Evolutionary conservation across 208 protist species (phyloP).

Genomic region (Trypanosoma cruzi): DNA sequence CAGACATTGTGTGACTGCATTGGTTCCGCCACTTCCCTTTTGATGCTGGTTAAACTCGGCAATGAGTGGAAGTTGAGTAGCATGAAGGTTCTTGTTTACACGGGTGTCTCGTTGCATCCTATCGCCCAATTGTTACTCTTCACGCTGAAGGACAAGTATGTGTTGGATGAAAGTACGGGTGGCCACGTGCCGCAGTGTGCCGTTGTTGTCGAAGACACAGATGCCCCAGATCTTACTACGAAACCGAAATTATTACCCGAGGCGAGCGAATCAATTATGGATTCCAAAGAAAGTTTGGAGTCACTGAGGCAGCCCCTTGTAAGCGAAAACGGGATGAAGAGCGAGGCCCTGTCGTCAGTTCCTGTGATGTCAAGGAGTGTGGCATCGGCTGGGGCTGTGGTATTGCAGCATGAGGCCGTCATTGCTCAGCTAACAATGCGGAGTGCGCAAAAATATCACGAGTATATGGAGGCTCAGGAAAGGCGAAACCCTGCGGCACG

Average conservation of each 20-base stretch:
- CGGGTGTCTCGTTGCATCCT: slow-evolving; percentile 34
- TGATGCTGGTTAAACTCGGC: slow-evolving; percentile 37
- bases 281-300: neutral
- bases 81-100: slow-evolving; percentile 34
- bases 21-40: slow-evolving; percentile 38
- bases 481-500: neutral
- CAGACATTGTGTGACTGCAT: slow-evolving; percentile 60
- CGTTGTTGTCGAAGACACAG: neutral
- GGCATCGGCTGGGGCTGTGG: neutral
- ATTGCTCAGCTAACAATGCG: neutral
- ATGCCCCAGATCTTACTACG: neutral
- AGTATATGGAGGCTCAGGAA: slow-evolving; percentile 5
- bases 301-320: neutral
- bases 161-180: slow-evolving; percentile 15
- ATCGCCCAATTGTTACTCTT: slow-evolving; percentile 25
- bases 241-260: neutral
- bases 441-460: neutral
- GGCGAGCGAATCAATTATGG: neutral
- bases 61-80: slow-evolving; percentile 40
- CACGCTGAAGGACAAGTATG: slow-evolving; percentile 33
- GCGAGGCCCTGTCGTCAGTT: neutral
- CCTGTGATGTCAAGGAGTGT: neutral
- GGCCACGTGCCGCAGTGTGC: slow-evolving; percentile 19
- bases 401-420: slow-evolving; percentile 2
- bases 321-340: neutral